Percentiles rank a stretch among this genome's conserved stretches.
Conservation (phyloP, 2,329 filamentous ascomycete genomes). For the Hypomyces rosellus region DNA sequence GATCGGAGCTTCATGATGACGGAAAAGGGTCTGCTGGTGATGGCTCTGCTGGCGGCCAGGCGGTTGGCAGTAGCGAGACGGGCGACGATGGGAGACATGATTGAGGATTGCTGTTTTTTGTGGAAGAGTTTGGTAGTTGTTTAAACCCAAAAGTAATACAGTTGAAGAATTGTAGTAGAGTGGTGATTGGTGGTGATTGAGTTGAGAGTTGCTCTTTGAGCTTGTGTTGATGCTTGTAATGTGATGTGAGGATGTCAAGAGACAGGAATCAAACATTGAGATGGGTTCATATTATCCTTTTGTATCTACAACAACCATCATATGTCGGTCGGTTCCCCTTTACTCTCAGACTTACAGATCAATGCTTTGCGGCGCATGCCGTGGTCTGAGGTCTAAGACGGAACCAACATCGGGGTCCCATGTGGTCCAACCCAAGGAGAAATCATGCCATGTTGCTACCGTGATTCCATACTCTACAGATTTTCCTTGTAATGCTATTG, state of each 20-base stretch:
- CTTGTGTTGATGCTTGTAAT: slow-evolving; percentile 4
- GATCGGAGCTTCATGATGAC: slow-evolving; percentile 5
- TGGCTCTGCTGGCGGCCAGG: background rate
- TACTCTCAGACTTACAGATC: no score
- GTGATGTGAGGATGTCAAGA: background rate
- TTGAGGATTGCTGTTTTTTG: background rate
- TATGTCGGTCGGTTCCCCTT: background rate
- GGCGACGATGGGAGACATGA: slow-evolving; percentile 4
- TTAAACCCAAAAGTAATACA: slow-evolving; percentile 1
- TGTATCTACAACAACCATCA: slow-evolving; percentile 4
- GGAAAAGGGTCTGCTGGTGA: slow-evolving; percentile 4
- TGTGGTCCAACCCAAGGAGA: no score
- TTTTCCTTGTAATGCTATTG: no score
- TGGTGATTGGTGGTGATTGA: slow-evolving; percentile 3
- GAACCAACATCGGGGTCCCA: no score
- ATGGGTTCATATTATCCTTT: slow-evolving; percentile 4
- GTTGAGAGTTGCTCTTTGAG: slow-evolving; percentile 8
- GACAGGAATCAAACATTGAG: background rate
- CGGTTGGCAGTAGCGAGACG: background rate
- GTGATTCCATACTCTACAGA: no score
- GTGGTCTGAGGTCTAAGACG: no score
- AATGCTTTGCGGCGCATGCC: no score
- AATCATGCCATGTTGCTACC: no score
- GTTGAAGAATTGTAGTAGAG: slow-evolving; percentile 3
- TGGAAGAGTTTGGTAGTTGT: background rate